phyloP scores from a whole-genome alignment of 2,329 filamentous ascomycete genomes.

The Botrytis tulipae region DNA sequence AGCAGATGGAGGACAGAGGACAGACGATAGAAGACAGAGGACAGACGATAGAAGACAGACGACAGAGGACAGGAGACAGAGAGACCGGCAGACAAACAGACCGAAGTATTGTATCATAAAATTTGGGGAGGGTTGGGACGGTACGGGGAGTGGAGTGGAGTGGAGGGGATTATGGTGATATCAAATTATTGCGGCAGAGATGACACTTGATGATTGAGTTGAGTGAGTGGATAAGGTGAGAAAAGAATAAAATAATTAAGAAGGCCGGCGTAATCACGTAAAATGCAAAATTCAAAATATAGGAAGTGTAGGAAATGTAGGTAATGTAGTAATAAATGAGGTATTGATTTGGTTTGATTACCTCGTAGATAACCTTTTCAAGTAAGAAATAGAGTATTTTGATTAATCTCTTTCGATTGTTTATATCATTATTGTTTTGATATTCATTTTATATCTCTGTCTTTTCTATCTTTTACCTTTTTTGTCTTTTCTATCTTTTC shows the following conservation, averaged over 20 bases:
- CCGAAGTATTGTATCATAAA: not conserved
- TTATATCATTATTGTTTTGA: not conserved
- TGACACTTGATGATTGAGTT: not conserved
- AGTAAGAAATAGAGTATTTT: not conserved
- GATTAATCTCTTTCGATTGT: not conserved
- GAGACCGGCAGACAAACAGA: not conserved
- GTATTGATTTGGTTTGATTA: not conserved
- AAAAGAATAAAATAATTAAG: constrained; percentile 5
- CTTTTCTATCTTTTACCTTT: not conserved
- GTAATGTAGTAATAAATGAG: not conserved
- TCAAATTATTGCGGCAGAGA: not conserved
- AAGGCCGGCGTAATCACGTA: not conserved
- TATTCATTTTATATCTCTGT: not conserved
- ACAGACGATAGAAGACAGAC: too few species aligned
- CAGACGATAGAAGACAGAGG: too few species aligned
- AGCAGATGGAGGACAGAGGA: not conserved
- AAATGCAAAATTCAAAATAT: not conserved
- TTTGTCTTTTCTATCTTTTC: not conserved
- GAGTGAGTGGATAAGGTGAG: not conserved
- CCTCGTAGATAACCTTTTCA: not conserved
- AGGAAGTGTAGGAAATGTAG: too few species aligned
- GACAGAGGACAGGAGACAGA: not conserved
- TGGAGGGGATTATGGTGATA: not conserved
- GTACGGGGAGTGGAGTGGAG: not conserved
- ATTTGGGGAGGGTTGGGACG: not conserved